Conservation (phyloP, 202 grass and related monocot species). For the Dendrocalamus latiflorus region DNA sequence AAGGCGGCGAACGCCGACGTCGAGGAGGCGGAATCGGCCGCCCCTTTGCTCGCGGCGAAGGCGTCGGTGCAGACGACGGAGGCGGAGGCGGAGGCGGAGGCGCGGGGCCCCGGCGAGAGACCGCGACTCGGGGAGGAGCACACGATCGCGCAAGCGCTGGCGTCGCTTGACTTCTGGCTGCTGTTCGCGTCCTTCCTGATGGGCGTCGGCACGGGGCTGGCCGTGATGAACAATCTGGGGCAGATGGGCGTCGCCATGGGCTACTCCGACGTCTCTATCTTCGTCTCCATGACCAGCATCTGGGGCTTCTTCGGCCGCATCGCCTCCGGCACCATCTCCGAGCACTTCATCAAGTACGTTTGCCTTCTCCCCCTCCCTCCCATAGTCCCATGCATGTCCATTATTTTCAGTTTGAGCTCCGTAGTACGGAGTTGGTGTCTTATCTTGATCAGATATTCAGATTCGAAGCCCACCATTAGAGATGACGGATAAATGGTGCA, state of each 20-base stretch:
- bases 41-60: slow-evolving; percentile 20
- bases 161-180: slow-evolving; percentile 79
- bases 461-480: background rate
- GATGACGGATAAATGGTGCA: background rate
- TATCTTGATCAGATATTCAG: background rate
- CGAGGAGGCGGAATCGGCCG: slow-evolving; percentile 13
- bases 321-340: slow-evolving; percentile 79
- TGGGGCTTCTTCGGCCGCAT: slow-evolving; percentile 98
- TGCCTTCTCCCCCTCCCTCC: background rate
- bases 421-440: slow-evolving; percentile 11
- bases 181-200: slow-evolving; percentile 79
- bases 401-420: background rate
- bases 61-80: background rate
- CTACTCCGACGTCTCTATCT: slow-evolving; percentile 82
- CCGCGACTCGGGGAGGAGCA: slow-evolving; percentile 86
- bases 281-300: slow-evolving; percentile 97
- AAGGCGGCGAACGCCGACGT: slow-evolving; percentile 29
- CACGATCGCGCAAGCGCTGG: slow-evolving; percentile 65
- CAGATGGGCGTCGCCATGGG: slow-evolving; percentile 94
- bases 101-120: background rate
- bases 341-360: slow-evolving; percentile 89
- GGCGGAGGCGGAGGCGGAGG: background rate
- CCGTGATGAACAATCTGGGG: slow-evolving; percentile 97
- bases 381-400: background rate
- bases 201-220: slow-evolving; percentile 82